Base-by-base conservation (phyloP, 176 grass and related monocot genomes). In the Phyllostachys edulis region DNA sequence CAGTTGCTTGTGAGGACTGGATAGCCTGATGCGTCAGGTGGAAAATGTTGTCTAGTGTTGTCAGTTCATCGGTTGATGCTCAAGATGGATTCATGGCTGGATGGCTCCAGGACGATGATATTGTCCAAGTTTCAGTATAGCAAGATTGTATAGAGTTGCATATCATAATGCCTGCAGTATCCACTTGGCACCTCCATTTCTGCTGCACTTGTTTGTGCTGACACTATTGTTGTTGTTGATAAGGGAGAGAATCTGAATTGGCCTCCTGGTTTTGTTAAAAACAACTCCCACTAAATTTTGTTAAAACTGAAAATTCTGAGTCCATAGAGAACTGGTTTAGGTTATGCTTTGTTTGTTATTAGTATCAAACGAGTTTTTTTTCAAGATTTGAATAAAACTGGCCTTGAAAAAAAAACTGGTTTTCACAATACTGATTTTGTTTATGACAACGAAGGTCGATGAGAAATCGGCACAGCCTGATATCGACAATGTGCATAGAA, bases 401-500 rank as follows among this genome's bases (percentile, higher is more conserved):
- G 62, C 62, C 26, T 29, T 16, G 27, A 61, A 21, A 23, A 60
- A 60, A 63, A 5, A 34, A 34, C 27, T 65, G 62, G 62, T 65
- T 36, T 36, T 34, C 29, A 16, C 6, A 17, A 36, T 65, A 17
- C 62, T 65, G 16, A 54, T 54, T 36, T 74, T 34, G 26, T 34
- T 12, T 21, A 55, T 21, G 60, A 29, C 60, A 59, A 49, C 5
- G 13, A 49, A 49, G 46, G 13, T 49, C 10, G 46, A 49, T 14
- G 46, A 49, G 46, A 49, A 49, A 49, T 49, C 45, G 3, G 45
- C 45, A 47, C 23, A 63, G 4, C 15, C 77, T 65, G 18, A 67
- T 67, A 52, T 67, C 78, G 32, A 80, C 44, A 67, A 9, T 67
- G 63, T 51, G 49, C 78, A 67, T 80, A 39, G 4, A 84, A 88